phyloP scores from a whole-genome alignment of 192 early-diverging fungal genomes.

The Entophlyctis helioformis region DNA sequence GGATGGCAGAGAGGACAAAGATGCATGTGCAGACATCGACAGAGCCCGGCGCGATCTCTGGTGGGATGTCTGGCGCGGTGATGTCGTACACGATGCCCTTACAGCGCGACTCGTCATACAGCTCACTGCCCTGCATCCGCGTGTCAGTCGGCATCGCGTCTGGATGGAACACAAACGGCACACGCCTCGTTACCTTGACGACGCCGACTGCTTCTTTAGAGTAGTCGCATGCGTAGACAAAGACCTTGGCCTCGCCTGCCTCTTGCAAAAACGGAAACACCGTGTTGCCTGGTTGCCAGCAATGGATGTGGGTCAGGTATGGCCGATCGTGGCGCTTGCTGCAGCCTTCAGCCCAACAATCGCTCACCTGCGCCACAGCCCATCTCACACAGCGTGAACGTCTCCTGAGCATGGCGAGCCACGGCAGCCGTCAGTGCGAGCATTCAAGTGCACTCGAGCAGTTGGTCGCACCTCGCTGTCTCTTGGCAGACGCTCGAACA shows the following conservation, averaged over 20 bases:
- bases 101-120: conserved; percentile 59
- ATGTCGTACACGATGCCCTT: conserved; percentile 94
- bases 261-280: conserved; percentile 83
- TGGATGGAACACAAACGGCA: too few relatives aligned
- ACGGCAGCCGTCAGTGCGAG: not conserved
- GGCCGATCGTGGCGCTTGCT: too few relatives aligned
- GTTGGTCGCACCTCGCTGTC: conserved; percentile 8
- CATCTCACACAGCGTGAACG: conserved; percentile 70
- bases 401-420: not conserved
- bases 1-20: conserved; percentile 89
- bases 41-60: conserved; percentile 62
- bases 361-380: conserved; percentile 86
- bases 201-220: conserved; percentile 80
- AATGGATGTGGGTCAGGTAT: conserved; percentile 2
- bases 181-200: too few relatives aligned
- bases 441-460: conserved; percentile 5
- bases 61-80: conserved; percentile 56
- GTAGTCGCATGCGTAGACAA: conserved; percentile 90
- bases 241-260: conserved; percentile 52
- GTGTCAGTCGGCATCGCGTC: too few relatives aligned
- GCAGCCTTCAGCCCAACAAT: not conserved
- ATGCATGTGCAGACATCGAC: conserved; percentile 89
- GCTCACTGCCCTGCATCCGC: too few relatives aligned
- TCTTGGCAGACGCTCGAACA: conserved; percentile 22
- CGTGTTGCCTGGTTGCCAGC: conserved; percentile 45